phyloP scores from a whole-genome alignment of 441 rosid species.

The Erodium moschatum region DNA sequence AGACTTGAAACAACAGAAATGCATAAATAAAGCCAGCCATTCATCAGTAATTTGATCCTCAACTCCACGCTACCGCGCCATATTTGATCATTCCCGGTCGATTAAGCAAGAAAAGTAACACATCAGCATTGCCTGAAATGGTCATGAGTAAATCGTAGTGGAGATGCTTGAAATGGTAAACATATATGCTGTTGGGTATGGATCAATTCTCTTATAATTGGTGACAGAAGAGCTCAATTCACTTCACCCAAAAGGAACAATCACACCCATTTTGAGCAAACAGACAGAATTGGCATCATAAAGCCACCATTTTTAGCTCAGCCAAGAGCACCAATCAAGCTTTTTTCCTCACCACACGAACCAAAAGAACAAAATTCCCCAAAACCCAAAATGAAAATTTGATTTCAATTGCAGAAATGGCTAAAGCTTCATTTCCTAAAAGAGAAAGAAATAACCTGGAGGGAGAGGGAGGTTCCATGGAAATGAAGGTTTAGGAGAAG shows the following conservation, averaged over 20 bases:
- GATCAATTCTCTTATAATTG: background rate
- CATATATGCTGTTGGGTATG: background rate
- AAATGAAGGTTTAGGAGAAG: too few species aligned
- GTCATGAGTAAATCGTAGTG: background rate
- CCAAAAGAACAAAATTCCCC: too few species aligned
- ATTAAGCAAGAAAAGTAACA: background rate
- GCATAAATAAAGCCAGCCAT: background rate
- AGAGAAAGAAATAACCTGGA: too few species aligned
- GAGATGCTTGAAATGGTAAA: background rate
- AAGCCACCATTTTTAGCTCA: background rate
- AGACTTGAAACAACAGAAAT: background rate
- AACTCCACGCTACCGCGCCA: background rate
- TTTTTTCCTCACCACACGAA: too few species aligned
- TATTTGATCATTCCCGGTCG: background rate
- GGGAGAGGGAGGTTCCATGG: too few species aligned
- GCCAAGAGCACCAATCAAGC: background rate
- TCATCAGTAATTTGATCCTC: background rate
- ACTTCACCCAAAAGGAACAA: background rate
- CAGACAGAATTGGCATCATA: background rate
- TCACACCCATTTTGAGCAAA: background rate
- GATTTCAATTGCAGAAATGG: too few species aligned
- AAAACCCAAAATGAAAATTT: too few species aligned
- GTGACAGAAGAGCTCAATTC: background rate
- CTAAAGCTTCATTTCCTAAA: too few species aligned
- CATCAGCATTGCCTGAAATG: background rate